Evolutionary conservation across 1,284 basidiomycete species (phyloP), one percentile per base, ranked within the genome.

Genomic region (Cryptococcus deneoformans): DNA sequence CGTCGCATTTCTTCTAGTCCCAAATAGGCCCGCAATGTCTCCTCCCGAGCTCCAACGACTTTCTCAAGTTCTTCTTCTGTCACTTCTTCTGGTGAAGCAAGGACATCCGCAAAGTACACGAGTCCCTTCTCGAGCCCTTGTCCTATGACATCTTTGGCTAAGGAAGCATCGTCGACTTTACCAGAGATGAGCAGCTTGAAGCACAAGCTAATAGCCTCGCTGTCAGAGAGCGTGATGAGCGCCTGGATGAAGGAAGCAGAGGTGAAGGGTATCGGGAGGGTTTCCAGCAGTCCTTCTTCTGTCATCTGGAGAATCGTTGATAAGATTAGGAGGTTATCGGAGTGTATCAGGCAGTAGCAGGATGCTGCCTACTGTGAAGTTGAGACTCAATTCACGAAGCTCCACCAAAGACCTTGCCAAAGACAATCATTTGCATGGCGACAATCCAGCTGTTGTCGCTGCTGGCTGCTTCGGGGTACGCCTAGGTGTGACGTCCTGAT

Each of bases 161-260:
- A 9, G 6, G 7, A 3, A 2, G 10, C 20, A 51, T 63, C 57
- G 8, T 59, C 47, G 6, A 52, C 42, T n/a, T 57, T 51, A 20
- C 50, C 52, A 6, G 35, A 44, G 11, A 20, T 34, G 16, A 60
- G 40, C 6, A 62, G 48, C 14, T 62, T 7, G n/a, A 44, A 10
- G 45, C 51, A 57, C 6, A 48, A 20, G 1, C 20, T 6, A n/a
- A 54, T 9, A 3, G 50, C 51, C 12, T 56, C 51, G 6, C 37
- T 7, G 44, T 62, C 60, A 14, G 60, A 42, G n/a, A 61, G 40
- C 6, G 53, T 11, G 16, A 50, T 14, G 5, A 61, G 36, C 6
- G 59, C 40, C 5, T 48, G 43, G 5, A 49, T 54, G 16, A 61
- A 16, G 20, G 53, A 52, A 34, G 34, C 29, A n/a, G 47, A 42